These are phyloP conservation scores for Aspergillus leporis DNA, from an alignment of 495 filamentous ascomycete species.

Conservation along the genomic window DNA sequence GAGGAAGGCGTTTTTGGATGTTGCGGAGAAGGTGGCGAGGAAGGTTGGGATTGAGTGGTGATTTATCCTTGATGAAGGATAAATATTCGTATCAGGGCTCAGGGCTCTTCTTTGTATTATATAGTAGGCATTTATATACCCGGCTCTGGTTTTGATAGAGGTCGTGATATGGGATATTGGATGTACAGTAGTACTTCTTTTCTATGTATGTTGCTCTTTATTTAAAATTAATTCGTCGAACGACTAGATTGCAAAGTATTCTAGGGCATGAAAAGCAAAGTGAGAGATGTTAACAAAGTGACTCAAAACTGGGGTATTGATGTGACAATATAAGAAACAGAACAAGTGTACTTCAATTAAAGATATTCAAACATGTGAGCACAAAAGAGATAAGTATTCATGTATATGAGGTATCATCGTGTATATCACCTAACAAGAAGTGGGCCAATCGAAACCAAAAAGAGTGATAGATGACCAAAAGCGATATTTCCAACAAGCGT, in stretches of 20 bases:
- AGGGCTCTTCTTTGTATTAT: conserved; percentile 10
- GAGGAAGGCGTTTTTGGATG: conserved; percentile 67
- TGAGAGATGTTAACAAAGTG: neutral
- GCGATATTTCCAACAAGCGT: neutral
- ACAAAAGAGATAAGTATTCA: neutral
- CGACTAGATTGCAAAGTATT: neutral
- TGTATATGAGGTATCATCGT: conserved; percentile 9
- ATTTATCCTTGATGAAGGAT: too few relatives aligned
- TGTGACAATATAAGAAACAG: neutral
- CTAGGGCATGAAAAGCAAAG: neutral
- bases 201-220: too few relatives aligned
- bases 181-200: too few relatives aligned
- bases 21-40: conserved; percentile 62
- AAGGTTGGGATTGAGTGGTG: conserved; percentile 45
- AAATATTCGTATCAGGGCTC: neutral
- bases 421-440: neutral
- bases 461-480: neutral
- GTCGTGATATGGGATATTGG: neutral
- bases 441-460: neutral
- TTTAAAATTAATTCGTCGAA: neutral
- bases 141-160: neutral
- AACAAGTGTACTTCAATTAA: neutral
- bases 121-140: conserved; percentile 8
- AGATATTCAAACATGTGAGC: neutral
- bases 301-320: neutral